Base-by-base conservation (phyloP, 371 early-diverging fungal species). In the Scutellospora calospora region DNA sequence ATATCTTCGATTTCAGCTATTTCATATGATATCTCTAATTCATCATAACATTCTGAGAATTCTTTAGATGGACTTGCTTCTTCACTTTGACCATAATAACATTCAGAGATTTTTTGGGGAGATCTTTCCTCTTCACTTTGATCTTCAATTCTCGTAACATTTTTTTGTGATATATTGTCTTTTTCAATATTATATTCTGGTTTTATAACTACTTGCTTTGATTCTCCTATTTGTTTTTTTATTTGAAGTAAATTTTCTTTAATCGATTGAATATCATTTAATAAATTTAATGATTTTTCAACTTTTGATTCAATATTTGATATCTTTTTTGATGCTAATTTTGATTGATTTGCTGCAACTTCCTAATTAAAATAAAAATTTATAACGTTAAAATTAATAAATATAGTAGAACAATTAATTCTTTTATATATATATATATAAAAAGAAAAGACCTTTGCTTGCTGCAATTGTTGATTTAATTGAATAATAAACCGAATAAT, bases 121-220 rank as follows among this genome's bases (percentile, higher is more conserved):
- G 38, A 38, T 4, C 38, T 60, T 60, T 29, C 60, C 29, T 60
- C 11, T 0, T 27, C 60, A 12, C 14, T 25, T 60, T 22, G 27
- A 3, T 60, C 60, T 27, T 27, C 85, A 80, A 87, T 88, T 72
- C 90, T 87, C 38, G 85, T 86, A 88, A 92, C 88, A 0, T 62
- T 49, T 65, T 91, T 90, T 82, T 87, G 86, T 84, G n/a, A 92
- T 83, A 86, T 91, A 87, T n/a, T 38, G 38, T 38, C 38, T 38
- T 38, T 38, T 27, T 87, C 88, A 51, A 92, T 66, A 59, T 90
- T 90, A 12, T 90, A 88, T 76, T 92, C 90, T 38, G 87, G 82
- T 62, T 91, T 89, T 77, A 91, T 91, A 5, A 90, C 75, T 35
- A 86, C 87, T 62, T 87, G 83, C n/a, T 84, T 83, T 33, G 88